Base-by-base conservation (phyloP, 1,284 basidiomycete genomes). In the Tilletia horrida region DNA sequence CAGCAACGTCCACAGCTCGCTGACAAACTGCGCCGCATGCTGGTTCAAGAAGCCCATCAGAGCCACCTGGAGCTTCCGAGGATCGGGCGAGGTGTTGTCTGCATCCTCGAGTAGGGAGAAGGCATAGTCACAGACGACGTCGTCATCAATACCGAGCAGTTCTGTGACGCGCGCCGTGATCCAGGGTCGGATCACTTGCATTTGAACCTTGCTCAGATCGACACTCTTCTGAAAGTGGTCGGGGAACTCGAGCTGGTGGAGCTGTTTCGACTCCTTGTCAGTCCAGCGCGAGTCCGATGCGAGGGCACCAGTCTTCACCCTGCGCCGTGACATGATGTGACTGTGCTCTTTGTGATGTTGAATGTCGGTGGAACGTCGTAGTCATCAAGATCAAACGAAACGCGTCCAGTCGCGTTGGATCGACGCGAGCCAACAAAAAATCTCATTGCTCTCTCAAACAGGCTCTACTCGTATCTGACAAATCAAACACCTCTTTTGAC, bases 121-220 rank as follows among this genome's bases (percentile, higher is more conserved):
- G 18, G 92, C 92, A 81, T 96, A 97, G 82, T 97, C 95, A 29
- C 96, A 89, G 35, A 98, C 90, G 45, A 98, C 90, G 79, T 98
- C 95, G 82, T 98, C 95, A 80, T 98, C 95, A 63, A 97, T 89
- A 4, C 93, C 92, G 45, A 95, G 88, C 25, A 97, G 86, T 75
- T 93, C 90, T 3, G 90, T 88, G 66, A 96, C 88, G 80, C 92
- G 91, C 84, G 91, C 91, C 3, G 91, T 89, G 68, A 97, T 90
- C 95, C 95, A 98, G 2, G 93, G 92, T 66, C 91, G 86, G 50
- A 81, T 75, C 73, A 94, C 91, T 40, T 86, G 85, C 70, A 93
- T 81, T 82, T 96, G 95, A 69, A 97, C 93, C 85, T 96, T 96
- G 64, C 90, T 87, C 88, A 95, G 91, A 83, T 97, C 93, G 64